Base-by-base conservation (phyloP, 2,329 filamentous ascomycete species). In the Emmonsia crescens region DNA sequence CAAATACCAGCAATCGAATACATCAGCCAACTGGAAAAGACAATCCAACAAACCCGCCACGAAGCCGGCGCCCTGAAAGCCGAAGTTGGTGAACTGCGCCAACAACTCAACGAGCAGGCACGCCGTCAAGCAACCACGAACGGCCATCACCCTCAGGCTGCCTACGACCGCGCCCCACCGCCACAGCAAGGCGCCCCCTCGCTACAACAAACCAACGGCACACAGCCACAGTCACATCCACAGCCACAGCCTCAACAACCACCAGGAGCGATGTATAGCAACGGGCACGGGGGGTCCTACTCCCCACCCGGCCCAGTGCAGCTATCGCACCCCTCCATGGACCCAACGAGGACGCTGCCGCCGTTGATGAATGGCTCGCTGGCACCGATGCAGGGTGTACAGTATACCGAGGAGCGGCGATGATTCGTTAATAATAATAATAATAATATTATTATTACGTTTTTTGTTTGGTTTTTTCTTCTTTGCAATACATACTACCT, bases 311-410 rank as follows among this genome's bases (percentile, higher is more conserved):
- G 21, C 72, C 73, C 48, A 9, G 27, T 62, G 65, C 66, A 33
- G 67, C 70, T 49, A 67, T 70, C 24, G 36, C 71, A 6, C 63
- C 64, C 27, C 70, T 73, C 67, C n/a, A 71, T 72, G 24, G 78
- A 80, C 42, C 74, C 77, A 61, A 73, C 77, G 46, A 74, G 78
- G 48, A 79, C 78, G 4, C 68, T 80, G 5, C 78, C 78, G 48
- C 78, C 78, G 4, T 68, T 80, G 19, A 74, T 78, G 68, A 79
- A 78, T 66, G 75, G 75, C 9, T 72, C 74, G 2, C 67, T 71
- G 27, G 75, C 75, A 19, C 73, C 75, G 14, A 80, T 80, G 78
- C 78, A 80, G 68, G 78, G 78, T 19, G 75, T 80, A 48, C 77
- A 80, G 65, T 80, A 80, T 68, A 75, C 75, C n/a, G 77, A 79